Evolutionary conservation across 169 alveolate genomes (phyloP), one percentile per base, ranked within the genome.

Genomic region (Hammondia hammondi): DNA sequence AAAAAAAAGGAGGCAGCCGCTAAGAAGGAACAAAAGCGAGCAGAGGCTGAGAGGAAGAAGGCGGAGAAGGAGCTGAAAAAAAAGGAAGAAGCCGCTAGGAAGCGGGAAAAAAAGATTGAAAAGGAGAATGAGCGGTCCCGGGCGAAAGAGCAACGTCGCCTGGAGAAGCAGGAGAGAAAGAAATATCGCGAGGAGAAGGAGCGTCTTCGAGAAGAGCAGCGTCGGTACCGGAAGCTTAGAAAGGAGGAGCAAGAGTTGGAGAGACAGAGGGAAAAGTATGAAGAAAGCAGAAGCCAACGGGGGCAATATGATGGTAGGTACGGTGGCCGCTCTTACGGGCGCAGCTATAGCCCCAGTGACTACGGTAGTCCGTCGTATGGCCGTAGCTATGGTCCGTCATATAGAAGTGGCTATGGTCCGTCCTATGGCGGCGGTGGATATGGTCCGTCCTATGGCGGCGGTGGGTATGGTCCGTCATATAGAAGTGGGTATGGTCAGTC

Each of bases 311-410:
- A 37, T 3, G 45, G 24, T 29, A 21, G 39, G 46, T 73, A 73
- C 85, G 46, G 85, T 61, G 32, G 73, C 73, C 73, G 32, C n/a
- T 61, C 73, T 61, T 61, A 61, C n/a, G 73, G n/a, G 73, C 73
- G 73, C 27, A 61, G 73, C 73, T 61, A 61, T 17, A 61, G 73
- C 77, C 77, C 35, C 9, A 27, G 27, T 67, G 77, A 21, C 77
- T 67, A 67, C 77, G 32, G 77, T 27, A 27, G 77, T 52, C 61
- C 10, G 77, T 21, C 77, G 77, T 67, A 67, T 27, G 77, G 32
- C 21, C 32, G 77, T 21, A 67, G 77, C 35, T 67, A 67, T 21
- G 32, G 35, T 27, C 32, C 77, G 10, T 27, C 77, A 14, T 67
- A 67, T 27, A 7, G 32, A 21, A 17, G 77, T 19, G 19, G 73